Evolutionary conservation across 306 rosid genomes (phyloP).

Genomic region (barrel medic (Medicago truncatula)): DNA sequence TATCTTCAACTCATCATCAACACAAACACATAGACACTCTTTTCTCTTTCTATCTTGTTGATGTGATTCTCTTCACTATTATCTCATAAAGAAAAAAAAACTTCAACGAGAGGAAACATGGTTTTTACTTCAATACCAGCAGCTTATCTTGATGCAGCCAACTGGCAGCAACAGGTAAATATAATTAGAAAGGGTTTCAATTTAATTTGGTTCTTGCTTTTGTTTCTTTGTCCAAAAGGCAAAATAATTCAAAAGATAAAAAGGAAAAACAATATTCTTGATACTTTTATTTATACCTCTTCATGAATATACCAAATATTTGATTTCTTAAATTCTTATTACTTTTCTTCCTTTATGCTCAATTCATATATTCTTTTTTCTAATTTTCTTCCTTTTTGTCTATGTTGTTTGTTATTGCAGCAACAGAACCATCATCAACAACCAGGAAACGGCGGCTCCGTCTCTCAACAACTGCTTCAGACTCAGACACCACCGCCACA

Average conservation of each 20-base stretch:
- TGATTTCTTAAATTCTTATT: constrained; percentile 38
- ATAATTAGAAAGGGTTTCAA: constrained; percentile 18
- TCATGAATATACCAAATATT: constrained; percentile 75
- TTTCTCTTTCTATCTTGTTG: constrained; percentile 43
- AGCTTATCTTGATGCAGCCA: constrained; percentile 78
- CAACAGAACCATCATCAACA: constrained; percentile 47
- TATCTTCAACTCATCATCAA: constrained; percentile 7
- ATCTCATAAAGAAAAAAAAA: constrained; percentile 45
- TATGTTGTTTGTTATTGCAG: constrained; percentile 31
- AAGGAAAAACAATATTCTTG: constrained; percentile 56
- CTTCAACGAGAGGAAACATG: constrained; percentile 58
- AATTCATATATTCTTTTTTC: neutral
- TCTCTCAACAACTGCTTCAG: constrained; percentile 55
- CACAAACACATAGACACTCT: constrained; percentile 23
- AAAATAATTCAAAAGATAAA: constrained; percentile 27
- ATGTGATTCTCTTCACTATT: constrained; percentile 55
- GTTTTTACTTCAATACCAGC: constrained; percentile 83
- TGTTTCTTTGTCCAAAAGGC: constrained; percentile 38
- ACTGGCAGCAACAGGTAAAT: constrained; percentile 87
- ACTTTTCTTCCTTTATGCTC: neutral
- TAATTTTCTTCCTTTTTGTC: neutral
- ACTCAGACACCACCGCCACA: constrained; percentile 45
- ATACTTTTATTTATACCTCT: constrained; percentile 48
- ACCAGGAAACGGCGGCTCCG: constrained; percentile 12
- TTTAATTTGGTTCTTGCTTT: constrained; percentile 27